Base-by-base conservation (phyloP, 2,329 filamentous ascomycete genomes). In the Colletotrichum sp. region DNA sequence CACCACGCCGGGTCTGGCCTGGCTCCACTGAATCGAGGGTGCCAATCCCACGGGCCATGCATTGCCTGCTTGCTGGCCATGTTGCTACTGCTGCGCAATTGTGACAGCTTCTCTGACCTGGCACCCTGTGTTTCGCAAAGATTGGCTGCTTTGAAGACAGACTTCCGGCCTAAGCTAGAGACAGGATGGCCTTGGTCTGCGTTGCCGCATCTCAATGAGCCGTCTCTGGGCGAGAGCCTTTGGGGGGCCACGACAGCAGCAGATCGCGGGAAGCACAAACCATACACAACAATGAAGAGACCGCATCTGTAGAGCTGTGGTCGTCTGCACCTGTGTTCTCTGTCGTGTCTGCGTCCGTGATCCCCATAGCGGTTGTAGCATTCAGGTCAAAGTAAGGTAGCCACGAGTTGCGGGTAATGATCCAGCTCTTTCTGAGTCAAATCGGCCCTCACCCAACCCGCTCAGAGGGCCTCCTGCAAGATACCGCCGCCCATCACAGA, bases 41-140 rank as follows among this genome's bases (percentile, higher is more conserved):
- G 73, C 73, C 64, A 73, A 64, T 67, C 70, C 70, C 63, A 75
- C 34, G 43, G 73, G 73, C 74, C 43, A 48, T 21, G 43, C 43
- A 48, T 21, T 21, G 43, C 59, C 71, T 74, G 43, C 48, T 34
- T 30, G 69, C 64, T 75, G 48, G 52, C 18, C 21, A 73, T 61
- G 66, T 65, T 32, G 21, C 66, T 65, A 32, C 32, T 34, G 12
- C 73, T 67, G 55, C 59, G 61, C 61, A 61, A 39, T 28, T 59
- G 63, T 72, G 63, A 30, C 39, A 72, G 32, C 24, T n/a, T 75
- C 69, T 26, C 67, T 75, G 74, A 76, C 74, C 43, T 74, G 64
- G 74, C 65, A 21, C 57, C 61, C 59, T 76, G 43, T 52, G 65
- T 65, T 68, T 69, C 64, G 64, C 73, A 64, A 63, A 71, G 69